Conservation (phyloP, 768 basidiomycete genomes). For the Mycena maculata region DNA sequence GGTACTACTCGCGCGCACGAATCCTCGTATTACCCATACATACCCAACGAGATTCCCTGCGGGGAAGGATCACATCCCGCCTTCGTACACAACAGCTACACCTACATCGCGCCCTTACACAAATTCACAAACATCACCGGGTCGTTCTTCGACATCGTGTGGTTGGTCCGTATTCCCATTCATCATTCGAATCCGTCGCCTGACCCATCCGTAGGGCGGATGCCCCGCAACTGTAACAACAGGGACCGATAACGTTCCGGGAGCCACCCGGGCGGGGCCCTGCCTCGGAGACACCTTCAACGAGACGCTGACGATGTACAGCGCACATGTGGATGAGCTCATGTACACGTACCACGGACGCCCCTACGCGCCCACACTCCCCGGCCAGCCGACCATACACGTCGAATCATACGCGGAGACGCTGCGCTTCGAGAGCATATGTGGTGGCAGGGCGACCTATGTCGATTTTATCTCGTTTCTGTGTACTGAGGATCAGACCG, state of each 20-base stretch:
- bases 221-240: constrained; percentile 9
- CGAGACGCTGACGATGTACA: constrained; percentile 13
- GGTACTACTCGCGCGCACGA: not conserved
- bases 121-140: constrained; percentile 19
- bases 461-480: constrained; percentile 18
- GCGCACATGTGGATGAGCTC: not conserved
- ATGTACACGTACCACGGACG: not conserved
- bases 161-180: constrained; percentile 26
- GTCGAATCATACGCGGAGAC: constrained; percentile 23
- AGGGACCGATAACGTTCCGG: constrained; percentile 27
- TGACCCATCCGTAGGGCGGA: not conserved
- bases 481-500: not conserved
- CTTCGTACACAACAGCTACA: constrained; percentile 27
- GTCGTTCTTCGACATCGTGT: constrained; percentile 22
- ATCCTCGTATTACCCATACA: not conserved
- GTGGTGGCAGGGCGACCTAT: constrained; percentile 26
- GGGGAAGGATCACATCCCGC: not conserved
- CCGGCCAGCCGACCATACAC: not conserved
- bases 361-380: not conserved
- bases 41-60: constrained; percentile 11
- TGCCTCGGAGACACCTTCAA: not conserved
- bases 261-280: constrained; percentile 25
- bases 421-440: constrained; percentile 24
- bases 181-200: too few species aligned
- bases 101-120: constrained; percentile 15